phyloP scores from a whole-genome alignment of 148 eudicot species.

The Nepenthes mirabilis region DNA sequence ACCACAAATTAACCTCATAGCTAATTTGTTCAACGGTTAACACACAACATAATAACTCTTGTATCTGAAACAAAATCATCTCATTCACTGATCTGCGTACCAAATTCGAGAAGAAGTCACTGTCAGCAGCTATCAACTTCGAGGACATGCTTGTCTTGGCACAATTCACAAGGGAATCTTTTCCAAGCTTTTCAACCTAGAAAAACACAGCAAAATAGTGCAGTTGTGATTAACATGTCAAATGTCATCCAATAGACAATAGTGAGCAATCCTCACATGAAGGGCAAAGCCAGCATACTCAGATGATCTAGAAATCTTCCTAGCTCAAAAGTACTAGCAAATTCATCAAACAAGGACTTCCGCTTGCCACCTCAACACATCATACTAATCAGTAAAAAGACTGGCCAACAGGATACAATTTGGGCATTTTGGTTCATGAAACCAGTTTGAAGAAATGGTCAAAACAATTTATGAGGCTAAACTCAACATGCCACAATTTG shows the following conservation, averaged over 20 bases:
- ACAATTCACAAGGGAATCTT: slow-evolving; percentile 82
- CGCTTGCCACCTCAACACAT: too few species aligned
- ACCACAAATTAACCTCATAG: too few species aligned
- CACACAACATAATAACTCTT: background rate
- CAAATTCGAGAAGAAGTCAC: slow-evolving; percentile 84
- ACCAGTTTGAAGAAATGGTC: too few species aligned
- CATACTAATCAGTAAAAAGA: too few species aligned
- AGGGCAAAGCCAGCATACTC: too few species aligned
- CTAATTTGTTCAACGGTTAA: too few species aligned
- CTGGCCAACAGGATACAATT: too few species aligned
- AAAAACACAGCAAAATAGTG: slow-evolving; percentile 2
- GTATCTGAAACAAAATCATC: background rate
- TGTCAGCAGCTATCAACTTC: slow-evolving; percentile 63
- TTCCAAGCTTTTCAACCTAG: slow-evolving; percentile 91
- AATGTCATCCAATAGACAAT: background rate
- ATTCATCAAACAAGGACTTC: too few species aligned
- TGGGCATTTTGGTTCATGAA: too few species aligned
- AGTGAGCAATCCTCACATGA: background rate
- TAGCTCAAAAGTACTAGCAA: background rate
- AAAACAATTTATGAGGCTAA: too few species aligned
- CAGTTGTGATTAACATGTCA: background rate
- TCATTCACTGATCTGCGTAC: slow-evolving; percentile 19
- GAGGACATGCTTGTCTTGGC: slow-evolving; percentile 99
- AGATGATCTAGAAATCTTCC: background rate
- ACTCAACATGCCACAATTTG: too few species aligned